Percentiles rank a stretch among this genome's conserved stretches.
Evolutionary conservation across 768 basidiomycete species (phyloP).

Genomic region (Udeniomyces megalosporus): DNA sequence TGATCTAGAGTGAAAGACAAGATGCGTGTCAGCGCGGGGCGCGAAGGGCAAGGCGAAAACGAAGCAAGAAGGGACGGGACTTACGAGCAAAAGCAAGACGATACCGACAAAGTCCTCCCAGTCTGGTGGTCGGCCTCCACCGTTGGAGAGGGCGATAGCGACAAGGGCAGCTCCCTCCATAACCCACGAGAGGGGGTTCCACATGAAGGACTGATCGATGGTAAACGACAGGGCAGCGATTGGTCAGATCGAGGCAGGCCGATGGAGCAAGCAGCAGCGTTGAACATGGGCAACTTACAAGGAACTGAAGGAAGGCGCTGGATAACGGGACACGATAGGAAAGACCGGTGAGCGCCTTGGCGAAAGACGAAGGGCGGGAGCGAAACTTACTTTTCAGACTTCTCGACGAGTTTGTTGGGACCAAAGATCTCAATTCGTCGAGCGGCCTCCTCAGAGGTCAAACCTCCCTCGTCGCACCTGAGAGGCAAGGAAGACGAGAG

Average conservation of each 20-base stretch:
- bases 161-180: constrained; percentile 71
- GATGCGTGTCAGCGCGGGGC: too few relatives aligned
- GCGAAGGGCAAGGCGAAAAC: background rate
- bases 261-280: background rate
- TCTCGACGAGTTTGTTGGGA: constrained; percentile 80
- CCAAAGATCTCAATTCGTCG: constrained; percentile 87
- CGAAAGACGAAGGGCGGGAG: background rate
- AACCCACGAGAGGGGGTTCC: constrained; percentile 99
- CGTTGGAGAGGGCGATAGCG: constrained; percentile 91
- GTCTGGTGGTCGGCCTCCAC: constrained; percentile 67
- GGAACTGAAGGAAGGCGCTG: constrained; percentile 58
- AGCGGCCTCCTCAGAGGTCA: constrained; percentile 51
- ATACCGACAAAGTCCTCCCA: constrained; percentile 99
- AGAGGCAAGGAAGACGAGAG: background rate
- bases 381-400: constrained; percentile 32
- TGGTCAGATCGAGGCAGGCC: background rate
- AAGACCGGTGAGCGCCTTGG: background rate
- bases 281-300: constrained; percentile 18
- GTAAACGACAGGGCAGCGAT: background rate
- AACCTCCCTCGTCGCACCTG: constrained; percentile 60
- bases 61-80: background rate
- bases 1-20: constrained; percentile 35
- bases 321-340: background rate
- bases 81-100: constrained; percentile 53
- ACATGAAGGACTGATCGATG: constrained; percentile 91